Evolutionary conservation across 495 filamentous ascomycete genomes (phyloP).

Genomic region (Echria macrotheca): DNA sequence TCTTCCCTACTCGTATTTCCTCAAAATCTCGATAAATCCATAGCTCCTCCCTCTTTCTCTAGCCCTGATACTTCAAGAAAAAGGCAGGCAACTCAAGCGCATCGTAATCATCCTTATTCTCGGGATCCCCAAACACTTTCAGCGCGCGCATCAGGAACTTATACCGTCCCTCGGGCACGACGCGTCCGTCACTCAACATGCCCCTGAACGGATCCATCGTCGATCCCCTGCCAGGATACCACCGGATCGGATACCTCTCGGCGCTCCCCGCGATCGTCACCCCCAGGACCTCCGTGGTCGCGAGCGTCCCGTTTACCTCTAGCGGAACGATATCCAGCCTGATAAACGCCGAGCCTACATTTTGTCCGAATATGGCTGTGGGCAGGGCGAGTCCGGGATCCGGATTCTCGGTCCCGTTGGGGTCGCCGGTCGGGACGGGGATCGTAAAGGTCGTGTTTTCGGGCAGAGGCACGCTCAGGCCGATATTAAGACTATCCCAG

Average conservation of each 20-base stretch:
- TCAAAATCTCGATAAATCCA: no score
- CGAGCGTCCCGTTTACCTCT: constrained; percentile 6
- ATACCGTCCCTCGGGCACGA: constrained; percentile 34
- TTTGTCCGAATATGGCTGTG: constrained; percentile 16
- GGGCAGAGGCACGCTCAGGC: constrained; percentile 20
- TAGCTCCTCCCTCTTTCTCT: no score
- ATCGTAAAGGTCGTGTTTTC: constrained; percentile 30
- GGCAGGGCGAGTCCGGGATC: constrained; percentile 8
- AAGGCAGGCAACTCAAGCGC: no score
- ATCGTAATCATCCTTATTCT: constrained; percentile 24
- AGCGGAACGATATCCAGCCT: constrained; percentile 32
- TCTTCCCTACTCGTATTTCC: no score
- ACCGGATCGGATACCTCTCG: constrained; percentile 28
- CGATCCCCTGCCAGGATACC: constrained; percentile 26
- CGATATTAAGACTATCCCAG: no score
- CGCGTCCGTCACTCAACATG: constrained; percentile 28
- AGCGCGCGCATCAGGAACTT: constrained; percentile 30
- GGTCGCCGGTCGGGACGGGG: constrained; percentile 16
- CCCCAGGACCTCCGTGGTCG: constrained; percentile 23
- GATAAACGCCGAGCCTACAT: constrained; percentile 34
- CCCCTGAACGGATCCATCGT: constrained; percentile 26
- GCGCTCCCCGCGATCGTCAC: constrained; percentile 27
- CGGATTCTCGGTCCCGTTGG: constrained; percentile 20
- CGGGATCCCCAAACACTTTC: constrained; percentile 30
- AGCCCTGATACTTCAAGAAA: no score